A percentile compares a stretch with the other conserved stretches of the same genome.
These are phyloP conservation scores for Mycena albidolilacea DNA, from an alignment of 768 basidiomycete species.

Conservation along the genomic window DNA sequence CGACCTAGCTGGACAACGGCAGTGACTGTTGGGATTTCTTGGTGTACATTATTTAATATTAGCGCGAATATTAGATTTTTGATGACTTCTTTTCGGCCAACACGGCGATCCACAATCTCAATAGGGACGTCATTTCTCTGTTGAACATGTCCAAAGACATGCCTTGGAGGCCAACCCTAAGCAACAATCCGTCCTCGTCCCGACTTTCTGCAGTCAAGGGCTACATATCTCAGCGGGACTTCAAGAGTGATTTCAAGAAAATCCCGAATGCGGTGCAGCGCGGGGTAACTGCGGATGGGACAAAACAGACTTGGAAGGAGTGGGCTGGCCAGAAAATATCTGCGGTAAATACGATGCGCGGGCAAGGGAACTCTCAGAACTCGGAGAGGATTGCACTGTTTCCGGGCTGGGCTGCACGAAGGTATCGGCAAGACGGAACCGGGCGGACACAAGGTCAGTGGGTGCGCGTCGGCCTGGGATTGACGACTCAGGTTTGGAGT, in stretches of 20 bases:
- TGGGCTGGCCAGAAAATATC: slow-evolving; percentile 76
- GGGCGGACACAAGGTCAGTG: slow-evolving; percentile 47
- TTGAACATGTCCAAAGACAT: slow-evolving; percentile 54
- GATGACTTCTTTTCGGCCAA: background rate
- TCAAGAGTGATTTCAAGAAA: slow-evolving; percentile 40
- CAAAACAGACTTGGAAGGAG: slow-evolving; percentile 65
- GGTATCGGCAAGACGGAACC: slow-evolving; percentile 52
- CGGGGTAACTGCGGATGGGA: slow-evolving; percentile 41
- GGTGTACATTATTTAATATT: slow-evolving; percentile 17
- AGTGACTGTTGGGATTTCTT: background rate
- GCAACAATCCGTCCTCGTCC: slow-evolving; percentile 44
- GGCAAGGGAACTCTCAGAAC: slow-evolving; percentile 30
- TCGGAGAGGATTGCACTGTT: slow-evolving; percentile 73
- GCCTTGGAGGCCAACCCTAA: slow-evolving; percentile 52
- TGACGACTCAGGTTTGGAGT: background rate
- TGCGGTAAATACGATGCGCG: slow-evolving; percentile 39
- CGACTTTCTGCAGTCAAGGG: slow-evolving; percentile 60
- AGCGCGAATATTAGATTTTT: background rate
- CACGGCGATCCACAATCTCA: background rate
- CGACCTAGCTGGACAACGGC: slow-evolving; percentile 52
- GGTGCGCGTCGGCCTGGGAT: background rate
- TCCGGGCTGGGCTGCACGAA: slow-evolving; percentile 85
- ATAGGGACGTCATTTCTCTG: background rate
- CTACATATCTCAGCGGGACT: slow-evolving; percentile 64
- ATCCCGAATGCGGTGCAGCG: slow-evolving; percentile 42